Evolutionary conservation across 1,139 yeast genomes (phyloP), one percentile per base, ranked within the genome.

Genomic region (Debaryomyces sp.): DNA sequence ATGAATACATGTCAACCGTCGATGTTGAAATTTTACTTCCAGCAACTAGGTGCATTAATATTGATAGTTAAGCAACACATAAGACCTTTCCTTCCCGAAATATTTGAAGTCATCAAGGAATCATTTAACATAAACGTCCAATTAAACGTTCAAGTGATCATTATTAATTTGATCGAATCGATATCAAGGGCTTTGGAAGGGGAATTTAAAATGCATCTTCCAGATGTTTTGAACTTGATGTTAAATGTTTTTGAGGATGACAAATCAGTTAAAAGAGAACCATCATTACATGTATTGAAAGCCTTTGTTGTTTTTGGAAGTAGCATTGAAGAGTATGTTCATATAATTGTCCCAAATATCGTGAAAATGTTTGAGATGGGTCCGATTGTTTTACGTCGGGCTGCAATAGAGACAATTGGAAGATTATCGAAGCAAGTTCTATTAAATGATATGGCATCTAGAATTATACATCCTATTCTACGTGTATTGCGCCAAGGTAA

Each of bases 301-400:
- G 88, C 96, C n/a, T 81, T 95, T 62, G 95, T 91, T n/a, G 87
- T 87, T 0, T 90, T 94, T 67, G 97, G 97, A 0, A 76, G 87
- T 27, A 90, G 88, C 59, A 80, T 92, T 43, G 98, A 94, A 57
- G 97, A 95, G 53, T 90, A 88, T 60, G 82, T 87, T 8, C 97
- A 91, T 64, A 78, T 92, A 45, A 81, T 94, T 37, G 79, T 94
- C 21, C 98, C 98, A 0, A 87, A 89, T 45, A 78, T 92, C 35
- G 95, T 92, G 0, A 80, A 83, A 51, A 71, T 92, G 74, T 87
- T 92, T 61, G 97, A 94, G 61, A 81, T 73, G 51, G 85, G 89
- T 5, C 73, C 78, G 50, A 30, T 80, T 76, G 45, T 77, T 65
- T 75, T 92, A 41, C 74, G 92, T 49, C 80, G 80, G 50, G 84